Base-by-base conservation (phyloP, 176 grass and related monocot genomes). In the Dactylis glomerata region DNA sequence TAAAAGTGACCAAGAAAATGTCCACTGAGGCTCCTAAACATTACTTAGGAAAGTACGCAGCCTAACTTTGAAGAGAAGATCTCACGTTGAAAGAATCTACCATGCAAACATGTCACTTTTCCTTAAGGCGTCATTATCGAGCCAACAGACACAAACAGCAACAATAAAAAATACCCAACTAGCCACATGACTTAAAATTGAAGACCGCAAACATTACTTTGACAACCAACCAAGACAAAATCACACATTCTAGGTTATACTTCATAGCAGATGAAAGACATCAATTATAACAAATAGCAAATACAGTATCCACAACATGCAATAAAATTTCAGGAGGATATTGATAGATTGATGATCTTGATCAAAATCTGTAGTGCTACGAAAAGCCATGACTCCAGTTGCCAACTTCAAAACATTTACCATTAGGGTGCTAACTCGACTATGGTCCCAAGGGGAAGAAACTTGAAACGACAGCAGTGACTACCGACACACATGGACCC, bases 401-500 rank as follows among this genome's bases (percentile, higher is more conserved):
- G n/a, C n/a, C n/a, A n/a, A n/a, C n/a, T n/a, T n/a, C n/a, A n/a
- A n/a, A n/a, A n/a, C n/a, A n/a, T n/a, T n/a, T n/a, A n/a, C n/a
- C n/a, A n/a, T n/a, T n/a, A n/a, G n/a, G n/a, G n/a, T n/a, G n/a
- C n/a, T n/a, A n/a, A n/a, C n/a, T n/a, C n/a, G n/a, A n/a, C n/a
- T n/a, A n/a, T n/a, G n/a, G n/a, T n/a, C n/a, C n/a, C n/a, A n/a
- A n/a, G n/a, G n/a, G n/a, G n/a, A n/a, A n/a, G n/a, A n/a, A n/a
- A n/a, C n/a, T n/a, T n/a, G 85, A 68, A 79, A 85, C 44, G 19
- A 94, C 84, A 47, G 85, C 87, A 73, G 87, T 64, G 26, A 92
- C 87, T 95, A 95, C 71, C 33, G 54, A 82, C 90, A 92, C 82
- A 44, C 81, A 91, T 91, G 81, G 85, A 95, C 90, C 87, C 81